Percentiles rank a stretch among this genome's conserved stretches.
Evolutionary conservation across 1,139 yeast species (phyloP).

Genomic region (Saccharomyces hybrid): DNA sequence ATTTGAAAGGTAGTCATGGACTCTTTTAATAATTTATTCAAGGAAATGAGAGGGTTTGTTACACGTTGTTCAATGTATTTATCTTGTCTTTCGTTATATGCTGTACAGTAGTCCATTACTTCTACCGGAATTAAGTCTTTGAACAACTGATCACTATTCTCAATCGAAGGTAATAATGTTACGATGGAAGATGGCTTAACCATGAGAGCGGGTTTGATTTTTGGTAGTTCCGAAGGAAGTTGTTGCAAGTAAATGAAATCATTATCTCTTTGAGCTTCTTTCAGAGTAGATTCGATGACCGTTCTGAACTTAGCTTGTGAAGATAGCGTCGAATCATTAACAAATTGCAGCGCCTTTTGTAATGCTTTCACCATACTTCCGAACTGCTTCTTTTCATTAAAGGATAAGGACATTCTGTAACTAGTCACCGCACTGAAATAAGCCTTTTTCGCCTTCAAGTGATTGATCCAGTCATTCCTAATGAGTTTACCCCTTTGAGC

Average conservation of each 20-base stretch:
- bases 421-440: constrained; percentile 71
- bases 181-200: constrained; percentile 45
- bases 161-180: not conserved
- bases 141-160: constrained; percentile 34
- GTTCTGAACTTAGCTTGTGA: constrained; percentile 38
- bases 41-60: constrained; percentile 43
- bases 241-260: constrained; percentile 66
- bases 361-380: constrained; percentile 45
- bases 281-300: constrained; percentile 41
- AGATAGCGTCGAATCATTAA: constrained; percentile 39
- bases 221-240: constrained; percentile 49
- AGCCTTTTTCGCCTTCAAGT: constrained; percentile 41
- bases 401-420: constrained; percentile 49
- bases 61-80: constrained; percentile 47
- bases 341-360: constrained; percentile 37
- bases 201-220: constrained; percentile 46
- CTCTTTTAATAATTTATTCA: constrained; percentile 41
- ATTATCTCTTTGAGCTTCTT: constrained; percentile 66
- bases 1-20: constrained; percentile 2
- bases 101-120: constrained; percentile 59
- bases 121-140: constrained; percentile 55
- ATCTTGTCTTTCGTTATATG: constrained; percentile 61
- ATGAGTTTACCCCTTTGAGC: constrained; percentile 47
- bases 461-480: constrained; percentile 57
- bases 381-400: constrained; percentile 44